Percentiles rank a stretch among this genome's conserved stretches.
These are phyloP conservation scores for Suillus plorans DNA, from an alignment of 768 basidiomycete genomes.

Conservation along the genomic window DNA sequence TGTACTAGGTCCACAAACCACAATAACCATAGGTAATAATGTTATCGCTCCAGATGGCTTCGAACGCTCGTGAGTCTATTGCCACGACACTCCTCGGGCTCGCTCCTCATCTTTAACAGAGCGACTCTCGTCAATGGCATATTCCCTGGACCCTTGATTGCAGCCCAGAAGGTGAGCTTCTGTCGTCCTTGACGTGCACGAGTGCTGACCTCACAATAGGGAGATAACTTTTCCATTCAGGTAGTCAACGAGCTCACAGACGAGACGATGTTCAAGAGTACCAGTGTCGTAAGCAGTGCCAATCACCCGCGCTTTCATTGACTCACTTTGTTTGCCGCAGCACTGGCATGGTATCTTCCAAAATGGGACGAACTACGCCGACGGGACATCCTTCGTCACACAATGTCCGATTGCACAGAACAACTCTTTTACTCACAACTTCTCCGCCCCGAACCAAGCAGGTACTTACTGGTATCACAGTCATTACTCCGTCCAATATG, in stretches of 20 bases:
- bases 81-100: not conserved
- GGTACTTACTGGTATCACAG: not conserved
- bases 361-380: not conserved
- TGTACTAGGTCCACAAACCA: slow-evolving; percentile 18
- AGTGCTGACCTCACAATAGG: too few relatives aligned
- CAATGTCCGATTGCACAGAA: too few relatives aligned
- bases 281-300: not conserved
- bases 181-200: too few relatives aligned
- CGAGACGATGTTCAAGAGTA: not conserved
- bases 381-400: not conserved
- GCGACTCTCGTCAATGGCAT: too few relatives aligned
- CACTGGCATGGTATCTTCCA: not conserved
- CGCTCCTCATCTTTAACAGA: too few relatives aligned
- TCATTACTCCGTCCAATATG: not conserved
- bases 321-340: not conserved
- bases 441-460: too few relatives aligned
- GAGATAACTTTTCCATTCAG: not conserved
- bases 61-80: slow-evolving; percentile 31
- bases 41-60: slow-evolving; percentile 51
- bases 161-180: too few relatives aligned
- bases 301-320: not conserved
- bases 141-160: too few relatives aligned
- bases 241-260: not conserved
- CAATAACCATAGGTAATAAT: slow-evolving; percentile 38
- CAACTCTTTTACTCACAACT: too few relatives aligned